Evolutionary conservation across 2,329 filamentous ascomycete species (phyloP), one percentile per base, ranked within the genome.

Genomic region (Talaromyces sp.): DNA sequence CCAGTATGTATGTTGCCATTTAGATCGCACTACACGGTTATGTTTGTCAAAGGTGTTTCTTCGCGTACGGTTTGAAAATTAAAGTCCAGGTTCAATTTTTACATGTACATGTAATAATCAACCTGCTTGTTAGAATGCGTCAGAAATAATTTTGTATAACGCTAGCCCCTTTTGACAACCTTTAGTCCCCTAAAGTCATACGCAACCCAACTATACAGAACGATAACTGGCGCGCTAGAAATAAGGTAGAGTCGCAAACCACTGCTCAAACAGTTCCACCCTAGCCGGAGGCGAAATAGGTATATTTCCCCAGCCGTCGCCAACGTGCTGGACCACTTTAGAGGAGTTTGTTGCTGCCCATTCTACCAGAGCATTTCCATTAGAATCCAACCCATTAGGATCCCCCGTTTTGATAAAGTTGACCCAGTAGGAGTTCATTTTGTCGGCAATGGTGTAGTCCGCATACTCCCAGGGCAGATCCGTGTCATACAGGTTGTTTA

Each of bases 401-500:
- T 68, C 64, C 2, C 72, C 72, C 8, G 62, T 72, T 60, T 65
- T 66, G 36, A 68, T 70, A 57, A 74, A 76, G 58, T 70, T 72
- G 12, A 66, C 68, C 60, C 75, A 69, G 62, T 74, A 75, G 4
- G 62, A 63, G 56, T 73, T 70, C 52, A 75, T 64, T 51, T 61
- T 65, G 1, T 53, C 40, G 1, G 59, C 64, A 47, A 74, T 65
- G 4, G 30, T 53, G 54, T 71, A 70, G 59, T 73, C 70, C 6
- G 64, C 59, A 1, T 56, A 51, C 12, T 64, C 65, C 63, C 67
- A 71, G 2, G 68, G 61, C 28, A 53, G 34, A 36, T 68, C 64
- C 10, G 63, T 67, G 5, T 33, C 64, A 18, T 72, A 70, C 10
- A 73, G 63, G 60, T 72, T 72, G 63, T 73, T 72, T 27, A 70